These are phyloP conservation scores for Cladosporium sp. DNA, from an alignment of 2,329 filamentous ascomycete genomes.

Conservation along the genomic window DNA sequence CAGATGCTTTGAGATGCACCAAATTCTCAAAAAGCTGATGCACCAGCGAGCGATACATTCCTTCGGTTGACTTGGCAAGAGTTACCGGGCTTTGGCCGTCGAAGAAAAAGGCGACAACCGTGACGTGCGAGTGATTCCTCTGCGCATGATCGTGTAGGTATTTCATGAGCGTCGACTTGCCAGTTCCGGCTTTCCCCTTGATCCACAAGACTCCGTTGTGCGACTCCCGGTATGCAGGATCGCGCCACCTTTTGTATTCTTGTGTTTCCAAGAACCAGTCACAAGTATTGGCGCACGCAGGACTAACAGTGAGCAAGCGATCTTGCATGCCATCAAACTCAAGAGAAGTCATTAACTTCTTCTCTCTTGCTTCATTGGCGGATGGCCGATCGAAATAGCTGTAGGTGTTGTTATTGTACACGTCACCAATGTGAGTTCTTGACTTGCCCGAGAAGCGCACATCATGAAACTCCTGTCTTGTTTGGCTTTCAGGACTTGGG, in stretches of 20 bases:
- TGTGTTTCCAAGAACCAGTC: neutral
- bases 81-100: neutral
- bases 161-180: conserved; percentile 18
- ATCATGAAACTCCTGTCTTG: neutral
- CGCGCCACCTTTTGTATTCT: neutral
- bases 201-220: conserved; percentile 15
- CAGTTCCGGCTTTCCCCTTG: conserved; percentile 18
- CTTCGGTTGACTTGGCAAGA: neutral
- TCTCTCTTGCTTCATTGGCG: neutral
- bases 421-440: neutral
- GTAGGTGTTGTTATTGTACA: neutral
- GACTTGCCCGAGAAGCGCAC: neutral
- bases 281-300: neutral
- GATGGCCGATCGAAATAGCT: neutral
- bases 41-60: conserved; percentile 3
- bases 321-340: neutral
- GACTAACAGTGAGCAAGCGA: neutral
- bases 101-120: neutral
- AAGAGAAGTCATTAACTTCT: neutral
- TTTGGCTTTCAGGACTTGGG: too few relatives aligned
- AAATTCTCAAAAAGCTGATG: neutral
- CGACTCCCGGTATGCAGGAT: neutral
- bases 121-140: neutral
- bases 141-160: neutral
- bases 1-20: neutral